Base-by-base conservation (phyloP, 2,329 filamentous ascomycete species). In the Colletotrichum theobromicola region DNA sequence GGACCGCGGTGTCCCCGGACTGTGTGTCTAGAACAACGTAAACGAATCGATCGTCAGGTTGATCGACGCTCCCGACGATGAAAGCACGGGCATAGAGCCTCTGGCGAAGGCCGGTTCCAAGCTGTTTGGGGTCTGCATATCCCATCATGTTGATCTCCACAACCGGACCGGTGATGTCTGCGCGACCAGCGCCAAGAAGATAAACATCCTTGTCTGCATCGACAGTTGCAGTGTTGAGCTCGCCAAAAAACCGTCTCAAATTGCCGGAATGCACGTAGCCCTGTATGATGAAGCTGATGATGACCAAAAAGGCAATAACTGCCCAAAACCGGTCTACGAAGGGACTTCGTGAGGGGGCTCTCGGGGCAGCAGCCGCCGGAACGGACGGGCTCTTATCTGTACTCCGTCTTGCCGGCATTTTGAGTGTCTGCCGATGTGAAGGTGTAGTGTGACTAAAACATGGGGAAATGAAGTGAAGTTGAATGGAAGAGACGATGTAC, bases 131-230 rank as follows among this genome's bases (percentile, higher is more conserved):
- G 81, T 94, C 92, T 32, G 95, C 95, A 85, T 98, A 98, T 75
- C 96, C 96, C 88, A 96, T 97, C 83, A 98, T 90, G 81, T 95
- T 95, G 84, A 98, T 92, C 84, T 98, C 95, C 32, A 96, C 95
- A 7, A 97, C 94, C 0, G 95, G 95, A 5, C 94, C 88, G 2
- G 88, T 90, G 76, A 90, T 88, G 77, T 90, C 88, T 18, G 85
- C 89, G 77, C 89, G 90, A 57, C 89, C 88, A 15, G 87, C 87
- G 5, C 88, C 88, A 21, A 90, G 75, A 4, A 90, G 82, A 74
- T 89, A 90, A 69, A 83, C 81, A 76, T 87, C 85, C 26, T 74
- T 66, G 32, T 71, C 42, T 26, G 62, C 57, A 34, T 74, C 42
- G 21, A 72, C 15, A 18, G 58, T 46, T 10, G 55, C 18, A n/a